Evolutionary conservation across 1,284 basidiomycete species (phyloP), one percentile per base, ranked within the genome.

Genomic region (Farysia itapuensis): DNA sequence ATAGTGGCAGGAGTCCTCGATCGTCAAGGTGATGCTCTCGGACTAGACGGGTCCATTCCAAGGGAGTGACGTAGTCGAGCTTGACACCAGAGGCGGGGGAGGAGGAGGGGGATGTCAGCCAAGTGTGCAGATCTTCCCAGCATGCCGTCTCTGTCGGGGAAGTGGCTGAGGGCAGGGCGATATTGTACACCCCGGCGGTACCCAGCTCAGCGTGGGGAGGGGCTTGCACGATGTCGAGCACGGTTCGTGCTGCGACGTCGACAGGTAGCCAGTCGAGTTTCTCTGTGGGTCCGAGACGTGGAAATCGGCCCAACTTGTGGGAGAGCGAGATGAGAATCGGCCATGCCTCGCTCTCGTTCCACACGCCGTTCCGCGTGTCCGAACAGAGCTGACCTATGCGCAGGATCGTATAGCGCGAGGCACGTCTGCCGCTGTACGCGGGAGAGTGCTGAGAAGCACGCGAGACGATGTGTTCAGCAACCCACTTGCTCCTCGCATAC

Each of bases 61-160:
- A 36, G 83, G 84, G 47, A 81, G 86, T 81, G 21, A 89, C 85
- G 28, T 86, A 82, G 65, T 90, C 85, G 59, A 93, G 83, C 19
- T 74, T 83, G 70, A 90, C 85, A 8, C 86, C 87, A 38, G 81
- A 80, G 8, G 82, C 75, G n/a, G n/a, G n/a, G n/a, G n/a, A n/a
- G n/a, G n/a, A n/a, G n/a, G n/a, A n/a, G n/a, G n/a, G n/a, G 25
- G 25, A 28, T 11, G 78, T 72, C 31, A 90, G 81, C 52, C 88
- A 83, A 18, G 82, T 78, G 46, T 82, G 81, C 75, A 94, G 87
- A 12, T 78, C 79, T 19, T 7, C 14, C 51, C 56, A 49, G 31
- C 11, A 33, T 12, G 43, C 25, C 3, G 47, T 15, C 15, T 25
- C 8, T 9, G 6, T 19, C 30, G 40, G 20, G 11, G 44, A 26